Base-by-base conservation (phyloP, 2,329 filamentous ascomycete species). In the Penicillium sp. region DNA sequence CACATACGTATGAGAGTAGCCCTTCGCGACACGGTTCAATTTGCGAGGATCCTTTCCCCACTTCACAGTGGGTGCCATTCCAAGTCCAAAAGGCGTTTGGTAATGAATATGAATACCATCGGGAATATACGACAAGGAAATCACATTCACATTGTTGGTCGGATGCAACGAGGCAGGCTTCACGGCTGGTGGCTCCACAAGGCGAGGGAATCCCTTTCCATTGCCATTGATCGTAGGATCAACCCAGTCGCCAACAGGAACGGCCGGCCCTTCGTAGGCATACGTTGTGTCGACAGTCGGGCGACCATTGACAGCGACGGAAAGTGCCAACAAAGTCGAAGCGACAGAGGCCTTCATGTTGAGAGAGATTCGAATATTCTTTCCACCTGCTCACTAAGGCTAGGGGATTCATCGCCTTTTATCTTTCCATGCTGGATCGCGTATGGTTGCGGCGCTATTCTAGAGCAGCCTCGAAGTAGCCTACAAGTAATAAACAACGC, bases 81-180 rank as follows among this genome's bases (percentile, higher is more conserved):
- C 76, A n/a, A 82, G 64, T 6, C 79, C 79, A 56, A 81, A 82
- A 0, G 79, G 78, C 0, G 79, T 81, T 66, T 81, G 79, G 61
- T 74, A 82, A 64, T 81, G 79, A 49, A 81, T 73, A 60, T 79
- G 79, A 61, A 81, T 76, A 27, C 79, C 79, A 43, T 69, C 63
- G 1, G 78, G 78, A 2, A 80, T 53, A 52, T 80, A 81, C 1
- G 78, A 70, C 50, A 79, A 56, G 4, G 74, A 74, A 49, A 81
- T 78, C 30, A 81, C 79, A 55, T 82, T 81, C 63, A 82, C 63
- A 46, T 81, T 82, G 68, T 81, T 82, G 33, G 68, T 76, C 6
- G 78, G 75, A 40, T 77, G 74, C 8, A 56, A 53, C 6, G 62
- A 67, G 21, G 65, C 66, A 3, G 79, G 79, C 55, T 69, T 75